Evolutionary conservation across 2,329 filamentous ascomycete species (phyloP), one percentile per base, ranked within the genome.

Genomic region (Botrytis squamosa): DNA sequence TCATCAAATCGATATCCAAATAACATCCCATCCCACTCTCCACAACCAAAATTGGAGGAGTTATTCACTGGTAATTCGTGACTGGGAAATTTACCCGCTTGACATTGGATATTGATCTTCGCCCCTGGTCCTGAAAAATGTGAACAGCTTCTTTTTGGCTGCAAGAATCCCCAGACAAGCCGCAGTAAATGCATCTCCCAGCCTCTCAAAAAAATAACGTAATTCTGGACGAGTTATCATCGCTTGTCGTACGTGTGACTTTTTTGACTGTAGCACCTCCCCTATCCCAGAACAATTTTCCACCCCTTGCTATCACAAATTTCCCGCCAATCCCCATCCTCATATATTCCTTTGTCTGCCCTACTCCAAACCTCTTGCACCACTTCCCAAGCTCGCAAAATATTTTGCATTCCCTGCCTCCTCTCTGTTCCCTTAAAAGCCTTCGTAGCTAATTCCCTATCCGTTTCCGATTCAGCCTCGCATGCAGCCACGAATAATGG

Each of bases 391-490:
- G 88, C 87, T 74, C 88, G 84, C 75, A 85, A 85, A 73, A 91
- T 91, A 77, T 91, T 91, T 18, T 85, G 85, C 89, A 91, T 91
- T 36, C 89, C 89, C 79, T 91, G 89, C 29, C 88, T 82, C 70
- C 82, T 84, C 72, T 87, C 86, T 16, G 90, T 83, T 4, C 85
- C 85, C 5, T 80, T 79, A 77, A 91, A 91, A 0, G 87, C 83
- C 73, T 83, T 82, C 29, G 83, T 80, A 8, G 89, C 88, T 33
- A 88, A 80, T 10, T 82, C 83, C 25, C 89, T 82, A 77, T 91
- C 89, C 18, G 82, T 82, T 3, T 80, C 77, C 29, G 80, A 83
- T 18, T 84, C 81, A 0, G 89, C 89, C 79, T 91, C 89, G 78
- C 88, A 90, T 1, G 88, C 86, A 3, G 88, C 87, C 18, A 89